A percentile compares a stretch with the other conserved stretches of the same genome.
phyloP scores from a whole-genome alignment of 257 asterid genomes.

The Lithospermum erythrorhizon region DNA sequence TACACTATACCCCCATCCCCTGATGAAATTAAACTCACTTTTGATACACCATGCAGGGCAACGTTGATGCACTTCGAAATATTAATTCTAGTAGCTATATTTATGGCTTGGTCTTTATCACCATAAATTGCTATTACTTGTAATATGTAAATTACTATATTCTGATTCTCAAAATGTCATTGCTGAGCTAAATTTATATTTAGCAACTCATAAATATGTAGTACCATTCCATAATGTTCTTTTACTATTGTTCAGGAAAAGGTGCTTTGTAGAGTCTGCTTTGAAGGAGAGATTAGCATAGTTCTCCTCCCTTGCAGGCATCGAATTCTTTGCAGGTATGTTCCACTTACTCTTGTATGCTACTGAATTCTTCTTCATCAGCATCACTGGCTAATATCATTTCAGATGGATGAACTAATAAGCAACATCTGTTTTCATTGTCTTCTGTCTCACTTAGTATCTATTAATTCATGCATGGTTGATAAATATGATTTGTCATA shows the following conservation, averaged over 20 bases:
- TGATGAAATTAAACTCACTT: too few relatives aligned
- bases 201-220: neutral
- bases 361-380: too few relatives aligned
- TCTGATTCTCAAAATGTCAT: too few relatives aligned
- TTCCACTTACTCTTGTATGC: neutral
- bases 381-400: neutral
- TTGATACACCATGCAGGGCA: neutral
- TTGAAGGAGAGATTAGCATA: conserved; percentile 78
- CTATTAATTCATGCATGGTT: too few relatives aligned
- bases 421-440: neutral
- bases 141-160: too few relatives aligned
- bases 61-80: neutral
- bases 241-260: conserved; percentile 61
- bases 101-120: too few relatives aligned
- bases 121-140: too few relatives aligned
- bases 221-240: neutral
- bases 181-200: neutral
- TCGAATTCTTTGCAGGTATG: conserved; percentile 88
- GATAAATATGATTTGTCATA: neutral
- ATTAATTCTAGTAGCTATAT: too few relatives aligned
- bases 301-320: conserved; percentile 98
- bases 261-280: conserved; percentile 86
- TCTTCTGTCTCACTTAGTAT: conserved; percentile 3
- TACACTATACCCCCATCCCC: too few relatives aligned
- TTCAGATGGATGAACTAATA: neutral